Evolutionary conservation across 2,329 filamentous ascomycete genomes (phyloP), one percentile per base, ranked within the genome.

Genomic region (Sclerotiophoma versabilis): DNA sequence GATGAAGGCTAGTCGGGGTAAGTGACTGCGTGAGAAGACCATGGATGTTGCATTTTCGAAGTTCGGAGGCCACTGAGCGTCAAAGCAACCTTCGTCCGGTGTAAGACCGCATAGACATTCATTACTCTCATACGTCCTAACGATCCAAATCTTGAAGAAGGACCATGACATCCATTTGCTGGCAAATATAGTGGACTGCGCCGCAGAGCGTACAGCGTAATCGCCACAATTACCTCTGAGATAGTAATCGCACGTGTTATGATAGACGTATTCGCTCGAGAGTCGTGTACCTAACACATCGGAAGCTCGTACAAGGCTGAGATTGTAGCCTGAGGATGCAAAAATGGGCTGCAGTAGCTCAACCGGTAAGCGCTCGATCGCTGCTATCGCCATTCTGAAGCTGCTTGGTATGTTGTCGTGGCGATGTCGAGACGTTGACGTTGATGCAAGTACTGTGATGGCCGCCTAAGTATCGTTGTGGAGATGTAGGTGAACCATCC

Each of bases 281-380:
- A 75, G 64, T 27, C 62, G 64, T 3, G 59, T 44, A n/a, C 73
- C 74, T 9, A 84, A 62, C 10, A 67, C 56, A 0, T 68, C 69
- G 0, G 81, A 83, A 5, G 34, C 65, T 58, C 6, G 69, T 65
- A 34, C 75, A 75, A 49, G 63, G 30, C 79, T 77, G 26, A 80
- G 58, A 57, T 83, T 81, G 20, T 78, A 62, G 7, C 33, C 64
- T 5, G 77, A 76, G 23, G 76, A 65, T n/a, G 81, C 69, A 55
- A 84, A 84, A 38, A 84, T 82, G 33, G 76, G 72, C 59, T 84
- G 78, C n/a, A 84, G 72, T 11, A 84, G 64, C 63, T 84, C 82
- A 3, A 75, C 65, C 0, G 82, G 82, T 0, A 84, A 71, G 4
- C 50, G 59, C 60, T 84, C 81, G 11, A 84, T 61, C 8, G 67